Evolutionary conservation across 1,284 basidiomycete species (phyloP), one percentile per base, ranked within the genome.

Genomic region (Ceratobasidium sp.): DNA sequence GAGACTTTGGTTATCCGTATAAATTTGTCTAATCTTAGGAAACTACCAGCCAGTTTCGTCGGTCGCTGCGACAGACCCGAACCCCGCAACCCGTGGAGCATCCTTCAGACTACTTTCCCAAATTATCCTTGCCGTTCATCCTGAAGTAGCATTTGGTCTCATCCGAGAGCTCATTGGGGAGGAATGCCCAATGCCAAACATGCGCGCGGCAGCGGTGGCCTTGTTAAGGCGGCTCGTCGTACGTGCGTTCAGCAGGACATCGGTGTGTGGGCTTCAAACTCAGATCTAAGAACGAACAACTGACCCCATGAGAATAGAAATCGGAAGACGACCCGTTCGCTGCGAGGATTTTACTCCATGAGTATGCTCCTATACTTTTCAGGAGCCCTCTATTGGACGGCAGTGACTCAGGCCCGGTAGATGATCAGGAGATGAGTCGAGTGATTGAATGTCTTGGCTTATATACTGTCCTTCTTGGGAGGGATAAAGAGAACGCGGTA

Each of bases 311-410:
- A n/a, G 51, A 2, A 33, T 47, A 66, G 50, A 29, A 31, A 11
- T n/a, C n/a, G n/a, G n/a, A 8, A 69, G 67, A 72, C 22, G 67
- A 72, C 24, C 67, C 67, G 15, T 72, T 72, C 29, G 56, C 45
- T 6, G 44, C 48, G 15, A n/a, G n/a, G 31, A 44, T 72, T 7
- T 27, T 72, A 29, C 67, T 72, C 5, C 29, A 51, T 11, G 67
- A 72, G 19, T 72, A 48, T 31, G 56, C 48, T 0, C 3, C 56
- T 22, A 72, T 69, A 31, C 15, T 72, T 17, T 60, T 72, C 45
- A 7, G 14, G 29, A 72, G 67, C 24, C 22, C 44, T 1, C 15
- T 56, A 54, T 29, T 69, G 27, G 29, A 33, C 2, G 36, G 11
- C 36, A 17, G 31, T 11, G 44, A 47, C 7, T 8, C 59, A 4